Evolutionary conservation across 257 asterid species (phyloP).

Genomic region (Echium plantagineum): DNA sequence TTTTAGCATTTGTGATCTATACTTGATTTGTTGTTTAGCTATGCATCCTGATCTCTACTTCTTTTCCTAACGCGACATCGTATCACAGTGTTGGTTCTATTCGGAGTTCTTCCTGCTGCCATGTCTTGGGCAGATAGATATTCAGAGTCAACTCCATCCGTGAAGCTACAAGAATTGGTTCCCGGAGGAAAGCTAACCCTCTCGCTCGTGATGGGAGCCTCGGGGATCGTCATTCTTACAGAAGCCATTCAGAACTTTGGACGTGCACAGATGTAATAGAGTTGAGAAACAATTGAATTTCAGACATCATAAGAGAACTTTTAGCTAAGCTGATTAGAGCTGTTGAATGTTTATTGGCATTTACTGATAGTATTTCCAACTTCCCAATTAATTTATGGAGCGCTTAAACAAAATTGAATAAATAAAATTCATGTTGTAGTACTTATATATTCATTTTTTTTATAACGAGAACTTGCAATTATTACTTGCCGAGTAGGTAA

Average conservation of each 20-base stretch:
- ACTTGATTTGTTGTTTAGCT: too few species aligned
- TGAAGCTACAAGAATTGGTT: constrained; percentile 34
- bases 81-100: constrained; percentile 58
- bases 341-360: too few species aligned
- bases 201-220: constrained; percentile 58
- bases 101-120: constrained; percentile 81
- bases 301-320: not conserved
- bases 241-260: constrained; percentile 48
- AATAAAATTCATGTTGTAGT: too few species aligned
- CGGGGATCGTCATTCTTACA: constrained; percentile 54
- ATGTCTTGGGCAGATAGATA: constrained; percentile 89
- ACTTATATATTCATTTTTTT: too few species aligned
- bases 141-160: constrained; percentile 19
- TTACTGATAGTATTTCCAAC: too few species aligned
- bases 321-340: too few species aligned
- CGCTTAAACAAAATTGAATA: too few species aligned
- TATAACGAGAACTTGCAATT: too few species aligned
- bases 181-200: constrained; percentile 81
- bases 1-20: not conserved
- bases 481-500: too few species aligned
- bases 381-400: too few species aligned
- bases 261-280: constrained; percentile 6
- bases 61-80: not conserved
- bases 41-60: not conserved
- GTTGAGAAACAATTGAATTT: not conserved